These are phyloP conservation scores for Septoria petroselini DNA, from an alignment of 2,329 filamentous ascomycete genomes.

Conservation along the genomic window DNA sequence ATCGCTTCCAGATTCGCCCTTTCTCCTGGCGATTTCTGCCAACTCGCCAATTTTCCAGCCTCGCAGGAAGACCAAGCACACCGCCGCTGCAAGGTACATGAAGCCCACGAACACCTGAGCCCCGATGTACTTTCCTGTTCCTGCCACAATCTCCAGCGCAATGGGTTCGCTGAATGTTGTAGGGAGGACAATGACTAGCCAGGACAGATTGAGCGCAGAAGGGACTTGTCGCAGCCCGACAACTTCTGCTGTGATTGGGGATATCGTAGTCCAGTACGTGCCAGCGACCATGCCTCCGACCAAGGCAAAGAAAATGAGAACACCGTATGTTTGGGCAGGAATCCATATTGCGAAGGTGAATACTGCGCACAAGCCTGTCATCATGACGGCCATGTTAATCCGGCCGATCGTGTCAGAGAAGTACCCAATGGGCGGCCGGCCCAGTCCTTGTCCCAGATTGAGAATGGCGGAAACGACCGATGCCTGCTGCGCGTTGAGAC, in stretches of 20 bases:
- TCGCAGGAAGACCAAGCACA: constrained; percentile 54
- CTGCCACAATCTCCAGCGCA: constrained; percentile 52
- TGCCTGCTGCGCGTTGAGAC: constrained; percentile 64
- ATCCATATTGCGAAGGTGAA: constrained; percentile 71
- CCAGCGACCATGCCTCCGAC: constrained; percentile 66
- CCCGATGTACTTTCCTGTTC: constrained; percentile 53
- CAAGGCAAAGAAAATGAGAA: constrained; percentile 68
- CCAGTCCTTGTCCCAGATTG: constrained; percentile 64
- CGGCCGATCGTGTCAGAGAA: constrained; percentile 68
- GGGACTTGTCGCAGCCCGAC: constrained; percentile 68
- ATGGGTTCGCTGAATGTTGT: constrained; percentile 62
- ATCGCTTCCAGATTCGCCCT: constrained; percentile 29
- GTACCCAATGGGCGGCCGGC: constrained; percentile 68
- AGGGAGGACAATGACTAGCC: constrained; percentile 68
- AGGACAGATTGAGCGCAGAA: constrained; percentile 66
- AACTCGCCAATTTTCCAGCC: constrained; percentile 60
- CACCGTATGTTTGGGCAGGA: constrained; percentile 63
- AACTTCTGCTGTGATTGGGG: constrained; percentile 69
- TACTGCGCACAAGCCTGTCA: constrained; percentile 63
- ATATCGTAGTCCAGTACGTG: constrained; percentile 64
- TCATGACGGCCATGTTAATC: constrained; percentile 64
- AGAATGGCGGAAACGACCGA: constrained; percentile 70
- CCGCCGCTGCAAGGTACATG: constrained; percentile 59
- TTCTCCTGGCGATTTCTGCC: constrained; percentile 41
- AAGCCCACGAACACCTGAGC: constrained; percentile 60